These are phyloP conservation scores for Selaginella moellendorffii DNA, from an alignment of 75 land plant genomes.

Conservation along the genomic window DNA sequence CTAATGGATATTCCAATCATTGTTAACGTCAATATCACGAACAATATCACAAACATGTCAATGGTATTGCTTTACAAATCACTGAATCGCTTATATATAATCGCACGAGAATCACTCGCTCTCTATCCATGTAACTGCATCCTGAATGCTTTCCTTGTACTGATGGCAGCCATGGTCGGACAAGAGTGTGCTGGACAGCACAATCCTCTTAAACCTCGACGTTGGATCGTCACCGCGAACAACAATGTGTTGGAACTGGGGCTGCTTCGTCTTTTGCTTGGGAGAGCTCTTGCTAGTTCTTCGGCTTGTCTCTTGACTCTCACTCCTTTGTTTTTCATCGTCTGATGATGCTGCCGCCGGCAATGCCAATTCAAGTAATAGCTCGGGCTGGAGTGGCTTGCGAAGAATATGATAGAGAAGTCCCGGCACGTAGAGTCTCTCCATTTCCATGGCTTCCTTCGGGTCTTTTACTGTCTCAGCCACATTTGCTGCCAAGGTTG, in stretches of 20 bases:
- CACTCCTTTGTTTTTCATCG: conserved; percentile 5
- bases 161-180: conserved; percentile 16
- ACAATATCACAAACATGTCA: too few species aligned
- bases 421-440: conserved; percentile 24
- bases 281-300: not conserved
- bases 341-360: not conserved
- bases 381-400: conserved; percentile 3
- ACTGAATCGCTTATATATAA: not conserved
- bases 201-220: conserved; percentile 17
- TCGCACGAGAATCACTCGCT: not conserved
- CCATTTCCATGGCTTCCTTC: conserved; percentile 8
- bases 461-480: not conserved
- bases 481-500: conserved; percentile 2
- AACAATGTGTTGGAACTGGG: conserved; percentile 5
- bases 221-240: conserved; percentile 12
- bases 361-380: not conserved
- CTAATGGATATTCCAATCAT: too few species aligned
- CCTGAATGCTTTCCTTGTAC: conserved; percentile 15
- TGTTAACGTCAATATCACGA: too few species aligned
- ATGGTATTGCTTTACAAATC: not conserved
- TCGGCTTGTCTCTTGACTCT: not conserved
- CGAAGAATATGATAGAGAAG: conserved; percentile 16
- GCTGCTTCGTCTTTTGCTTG: not conserved
- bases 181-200: conserved; percentile 16
- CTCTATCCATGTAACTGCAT: conserved; percentile 5